A percentile compares a stretch with the other conserved stretches of the same genome.
phyloP scores from a whole-genome alignment of 23 red algal species.

The Pyropia yezoensis region DNA sequence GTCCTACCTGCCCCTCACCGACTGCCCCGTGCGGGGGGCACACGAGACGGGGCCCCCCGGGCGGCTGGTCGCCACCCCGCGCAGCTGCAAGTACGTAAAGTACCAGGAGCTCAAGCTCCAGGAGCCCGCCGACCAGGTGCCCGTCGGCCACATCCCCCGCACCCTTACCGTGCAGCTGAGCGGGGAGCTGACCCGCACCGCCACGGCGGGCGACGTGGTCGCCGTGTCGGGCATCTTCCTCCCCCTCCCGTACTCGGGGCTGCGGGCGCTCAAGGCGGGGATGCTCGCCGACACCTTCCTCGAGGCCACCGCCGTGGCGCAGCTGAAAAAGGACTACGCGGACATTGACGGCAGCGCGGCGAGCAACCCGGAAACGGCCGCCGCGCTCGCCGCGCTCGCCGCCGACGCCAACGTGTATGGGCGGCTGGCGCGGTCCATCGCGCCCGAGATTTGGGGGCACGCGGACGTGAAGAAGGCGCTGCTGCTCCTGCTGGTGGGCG shows the following conservation, averaged over 20 bases:
- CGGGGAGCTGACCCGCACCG: conserved; percentile 61
- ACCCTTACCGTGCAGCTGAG: conserved; percentile 81
- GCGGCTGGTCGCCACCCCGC: conserved; percentile 53
- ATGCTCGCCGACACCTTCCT: conserved; percentile 90
- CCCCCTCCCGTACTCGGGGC: conserved; percentile 66
- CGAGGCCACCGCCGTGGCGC: conserved; percentile 59
- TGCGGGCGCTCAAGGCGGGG: conserved; percentile 70
- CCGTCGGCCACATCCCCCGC: conserved; percentile 92
- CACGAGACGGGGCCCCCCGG: conserved; percentile 8
- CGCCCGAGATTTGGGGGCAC: conserved; percentile 91
- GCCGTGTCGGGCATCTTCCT: conserved; percentile 86
- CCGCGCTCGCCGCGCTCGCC: conserved; percentile 20
- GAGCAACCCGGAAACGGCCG: conserved; percentile 31
- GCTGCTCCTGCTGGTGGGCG: conserved; percentile 73
- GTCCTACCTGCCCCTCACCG: conserved; percentile 71
- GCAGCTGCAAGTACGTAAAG: conserved; percentile 78
- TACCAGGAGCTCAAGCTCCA: conserved; percentile 98
- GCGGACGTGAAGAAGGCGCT: conserved; percentile 92
- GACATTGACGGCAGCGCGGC: not conserved
- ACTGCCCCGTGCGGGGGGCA: conserved; percentile 36
- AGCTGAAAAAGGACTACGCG: conserved; percentile 71
- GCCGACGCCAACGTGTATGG: conserved; percentile 54
- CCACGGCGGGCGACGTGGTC: conserved; percentile 75
- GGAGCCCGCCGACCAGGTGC: conserved; percentile 91
- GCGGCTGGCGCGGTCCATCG: conserved; percentile 69